Base-by-base conservation (phyloP, 345 rosid species). In the Corchorus olitorius region DNA sequence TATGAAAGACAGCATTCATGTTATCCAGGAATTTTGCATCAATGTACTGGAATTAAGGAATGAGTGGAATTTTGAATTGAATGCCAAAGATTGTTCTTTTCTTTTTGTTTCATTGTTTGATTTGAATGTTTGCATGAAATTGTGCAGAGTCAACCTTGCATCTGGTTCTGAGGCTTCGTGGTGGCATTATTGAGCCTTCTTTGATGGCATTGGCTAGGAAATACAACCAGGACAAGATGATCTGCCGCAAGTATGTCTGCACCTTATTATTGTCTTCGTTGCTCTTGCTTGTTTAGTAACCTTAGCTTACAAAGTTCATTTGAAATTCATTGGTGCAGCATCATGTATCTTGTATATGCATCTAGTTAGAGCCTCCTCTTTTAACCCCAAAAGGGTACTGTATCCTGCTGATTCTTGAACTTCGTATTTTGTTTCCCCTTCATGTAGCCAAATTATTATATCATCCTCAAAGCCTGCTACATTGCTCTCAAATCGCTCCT, bases 141-240 rank as follows among this genome's bases (percentile, higher is more conserved):
- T 34, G 1, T 82, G 64, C 83, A 90, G 94, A 89, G 35, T 91
- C 93, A 8, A 91, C 94, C 41, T 79, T 91, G 66, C 95, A 91
- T 77, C 84, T 91, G 76, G 93, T 91, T 71, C 83, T 91, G 74
- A 89, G 93, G 89, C 91, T 91, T 78, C 88, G 95, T 59, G 93
- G 95, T 70, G 93, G 95, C 33, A 89, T 89, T 65, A 91, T 91
- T 49, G 93, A 91, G 85, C 90, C 91, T 9, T 89, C 95, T 15
- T 72, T 89, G 85, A 86, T 91, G 91, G 93, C 91, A 15, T 66
- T 88, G 86, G 96, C 93, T 79, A 83, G 88, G 79, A 91, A 89
- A 65, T 89, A 87, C 72, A 89, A 89, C 75, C 92, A 89, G 84
- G 90, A 91, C 74, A 91, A 91, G 84, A 89, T 84, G 86, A 89